Percentiles rank a stretch among this genome's conserved stretches.
phyloP scores from a whole-genome alignment of 129 eudicot species.

The Centrapalus pauciflorus region DNA sequence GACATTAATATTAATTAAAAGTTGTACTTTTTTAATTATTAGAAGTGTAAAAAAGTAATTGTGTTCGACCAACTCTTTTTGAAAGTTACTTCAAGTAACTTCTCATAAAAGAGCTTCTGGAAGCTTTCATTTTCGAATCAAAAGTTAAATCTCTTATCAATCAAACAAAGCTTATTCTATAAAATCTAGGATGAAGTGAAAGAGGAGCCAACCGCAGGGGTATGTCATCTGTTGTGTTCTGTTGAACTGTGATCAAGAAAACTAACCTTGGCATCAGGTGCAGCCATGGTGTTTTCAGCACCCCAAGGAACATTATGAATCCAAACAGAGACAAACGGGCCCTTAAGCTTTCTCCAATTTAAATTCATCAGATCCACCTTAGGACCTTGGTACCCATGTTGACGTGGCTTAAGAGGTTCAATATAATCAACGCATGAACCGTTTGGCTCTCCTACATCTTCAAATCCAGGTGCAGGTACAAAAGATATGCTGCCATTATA shows the following conservation, averaged over 20 bases:
- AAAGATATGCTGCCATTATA: slow-evolving; percentile 66
- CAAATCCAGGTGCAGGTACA: slow-evolving; percentile 93
- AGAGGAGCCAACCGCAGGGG: too few relatives aligned
- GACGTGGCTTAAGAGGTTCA: slow-evolving; percentile 29
- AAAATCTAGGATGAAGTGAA: too few relatives aligned
- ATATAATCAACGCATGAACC: slow-evolving; percentile 24
- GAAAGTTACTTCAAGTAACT: too few relatives aligned
- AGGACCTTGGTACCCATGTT: slow-evolving; percentile 60
- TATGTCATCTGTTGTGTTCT: too few relatives aligned
- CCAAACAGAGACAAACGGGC: slow-evolving; percentile 94
- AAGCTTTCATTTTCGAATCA: too few relatives aligned
- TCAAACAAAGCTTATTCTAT: too few relatives aligned
- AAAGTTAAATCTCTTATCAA: too few relatives aligned
- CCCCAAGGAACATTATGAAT: slow-evolving; percentile 99
- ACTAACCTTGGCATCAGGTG: slow-evolving; percentile 91
- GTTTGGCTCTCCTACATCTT: slow-evolving; percentile 50
- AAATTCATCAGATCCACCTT: slow-evolving; percentile 31
- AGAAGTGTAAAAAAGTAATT: too few relatives aligned
- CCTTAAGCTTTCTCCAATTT: slow-evolving; percentile 71
- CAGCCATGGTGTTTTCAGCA: slow-evolving; percentile 77
- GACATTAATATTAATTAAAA: too few relatives aligned
- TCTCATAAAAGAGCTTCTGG: too few relatives aligned
- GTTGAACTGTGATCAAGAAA: background rate
- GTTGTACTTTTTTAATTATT: too few relatives aligned
- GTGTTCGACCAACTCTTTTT: too few relatives aligned